Evolutionary conservation across 202 grass and related monocot species (phyloP).

Genomic region (Saccharum hybrid): DNA sequence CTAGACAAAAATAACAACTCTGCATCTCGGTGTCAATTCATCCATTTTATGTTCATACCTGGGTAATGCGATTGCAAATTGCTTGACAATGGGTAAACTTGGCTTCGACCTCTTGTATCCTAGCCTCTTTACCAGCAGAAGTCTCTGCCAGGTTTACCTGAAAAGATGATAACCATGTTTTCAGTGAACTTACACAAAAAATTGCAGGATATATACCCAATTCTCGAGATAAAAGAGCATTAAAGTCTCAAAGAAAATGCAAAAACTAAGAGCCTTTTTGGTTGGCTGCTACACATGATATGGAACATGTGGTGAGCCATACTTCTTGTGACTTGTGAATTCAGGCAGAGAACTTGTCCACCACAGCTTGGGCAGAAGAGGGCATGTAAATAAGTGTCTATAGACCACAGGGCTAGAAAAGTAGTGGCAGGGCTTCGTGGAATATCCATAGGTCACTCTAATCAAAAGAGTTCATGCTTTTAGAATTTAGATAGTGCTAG

Average conservation of each 20-base stretch:
- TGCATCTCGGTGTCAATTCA: constrained; percentile 4
- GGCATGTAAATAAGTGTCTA: background rate
- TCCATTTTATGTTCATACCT: constrained; percentile 54
- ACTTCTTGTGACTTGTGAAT: background rate
- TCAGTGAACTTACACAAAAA: constrained; percentile 11
- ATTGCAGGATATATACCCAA: background rate
- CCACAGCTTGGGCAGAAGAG: background rate
- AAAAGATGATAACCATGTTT: constrained; percentile 11
- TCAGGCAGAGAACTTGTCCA: background rate
- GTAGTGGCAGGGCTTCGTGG: background rate
- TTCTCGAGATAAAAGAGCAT: background rate
- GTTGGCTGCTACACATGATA: background rate
- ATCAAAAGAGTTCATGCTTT: background rate
- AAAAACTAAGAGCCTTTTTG: background rate
- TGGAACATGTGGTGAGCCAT: background rate
- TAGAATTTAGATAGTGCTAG: background rate
- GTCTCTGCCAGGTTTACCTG: constrained; percentile 81
- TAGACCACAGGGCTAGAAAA: background rate
- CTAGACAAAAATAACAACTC: background rate
- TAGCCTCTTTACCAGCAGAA: constrained; percentile 69
- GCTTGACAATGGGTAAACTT: constrained; percentile 71
- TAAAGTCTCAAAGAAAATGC: background rate
- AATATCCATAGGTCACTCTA: constrained; percentile 18
- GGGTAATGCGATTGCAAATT: constrained; percentile 73
- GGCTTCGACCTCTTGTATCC: constrained; percentile 69